A percentile compares a stretch with the other conserved stretches of the same genome.
phyloP scores from a whole-genome alignment of 2,329 filamentous ascomycete genomes.

The Hymenoscyphus linearis region DNA sequence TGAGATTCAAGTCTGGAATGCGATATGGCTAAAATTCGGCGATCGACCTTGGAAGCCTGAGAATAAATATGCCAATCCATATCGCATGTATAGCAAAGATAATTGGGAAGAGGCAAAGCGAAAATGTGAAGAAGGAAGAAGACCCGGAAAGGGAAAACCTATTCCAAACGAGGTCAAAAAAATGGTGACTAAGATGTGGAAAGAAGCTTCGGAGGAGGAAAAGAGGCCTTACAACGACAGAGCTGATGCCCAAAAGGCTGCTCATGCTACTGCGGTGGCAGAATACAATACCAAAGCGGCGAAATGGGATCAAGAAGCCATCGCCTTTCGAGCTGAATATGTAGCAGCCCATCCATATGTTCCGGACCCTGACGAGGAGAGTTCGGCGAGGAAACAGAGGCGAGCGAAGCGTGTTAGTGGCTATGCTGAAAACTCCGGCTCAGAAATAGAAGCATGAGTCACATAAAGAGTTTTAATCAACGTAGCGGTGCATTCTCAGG shows the following conservation, averaged over 20 bases:
- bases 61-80: constrained; percentile 76
- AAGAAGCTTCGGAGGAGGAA: constrained; percentile 62
- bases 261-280: constrained; percentile 52
- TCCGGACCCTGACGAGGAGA: constrained; percentile 33
- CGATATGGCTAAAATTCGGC: constrained; percentile 58
- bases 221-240: constrained; percentile 74
- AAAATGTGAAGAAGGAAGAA: constrained; percentile 60
- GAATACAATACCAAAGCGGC: constrained; percentile 57
- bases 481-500: constrained; percentile 4
- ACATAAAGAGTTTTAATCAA: background rate
- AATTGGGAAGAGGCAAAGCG: constrained; percentile 59
- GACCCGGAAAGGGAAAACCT: constrained; percentile 57
- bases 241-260: constrained; percentile 64
- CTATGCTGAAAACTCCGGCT: constrained; percentile 31
- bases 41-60: constrained; percentile 66
- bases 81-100: constrained; percentile 81
- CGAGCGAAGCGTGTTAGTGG: constrained; percentile 31
- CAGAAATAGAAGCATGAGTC: constrained; percentile 24
- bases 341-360: constrained; percentile 46
- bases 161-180: constrained; percentile 77
- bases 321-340: constrained; percentile 47
- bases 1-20: constrained; percentile 47
- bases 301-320: constrained; percentile 67
- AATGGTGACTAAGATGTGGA: constrained; percentile 89
- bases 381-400: constrained; percentile 29